Evolutionary conservation across 169 alveolate genomes (phyloP).

Genomic region (Plasmodium yoelii): DNA sequence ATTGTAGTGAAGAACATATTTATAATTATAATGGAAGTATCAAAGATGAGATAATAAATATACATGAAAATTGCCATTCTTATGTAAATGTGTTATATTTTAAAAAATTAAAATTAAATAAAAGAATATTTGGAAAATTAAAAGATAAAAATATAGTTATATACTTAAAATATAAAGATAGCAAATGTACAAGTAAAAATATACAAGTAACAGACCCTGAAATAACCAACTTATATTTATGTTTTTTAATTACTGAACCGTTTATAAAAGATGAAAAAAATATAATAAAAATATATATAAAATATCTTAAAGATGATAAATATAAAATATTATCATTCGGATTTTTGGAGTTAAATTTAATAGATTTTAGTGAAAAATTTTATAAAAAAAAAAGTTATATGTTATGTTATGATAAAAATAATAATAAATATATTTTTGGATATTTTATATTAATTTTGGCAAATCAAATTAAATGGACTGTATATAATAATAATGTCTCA

Average conservation of each 20-base stretch:
- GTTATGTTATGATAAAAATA: constrained; percentile 73
- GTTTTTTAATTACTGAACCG: constrained; percentile 62
- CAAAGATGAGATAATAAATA: too few relatives aligned
- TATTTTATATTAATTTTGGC: constrained; percentile 61
- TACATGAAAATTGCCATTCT: constrained; percentile 3
- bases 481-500: constrained; percentile 39
- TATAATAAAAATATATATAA: constrained; percentile 56
- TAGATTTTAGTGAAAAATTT: constrained; percentile 50
- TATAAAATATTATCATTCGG: constrained; percentile 74
- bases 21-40: too few relatives aligned
- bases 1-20: too few relatives aligned
- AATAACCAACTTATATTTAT: constrained; percentile 49
- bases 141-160: constrained; percentile 57
- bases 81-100: constrained; percentile 56
- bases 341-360: constrained; percentile 43
- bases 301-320: constrained; percentile 66
- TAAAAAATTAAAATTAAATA: constrained; percentile 59
- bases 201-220: constrained; percentile 36
- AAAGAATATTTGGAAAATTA: constrained; percentile 55
- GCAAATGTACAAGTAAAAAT: constrained; percentile 58
- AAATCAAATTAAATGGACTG: constrained; percentile 66
- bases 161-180: constrained; percentile 67
- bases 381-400: constrained; percentile 68
- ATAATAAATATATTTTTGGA: constrained; percentile 65
- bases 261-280: constrained; percentile 49